Evolutionary conservation across 305 asterid genomes (phyloP).

Genomic region (Plantago lanceolata): DNA sequence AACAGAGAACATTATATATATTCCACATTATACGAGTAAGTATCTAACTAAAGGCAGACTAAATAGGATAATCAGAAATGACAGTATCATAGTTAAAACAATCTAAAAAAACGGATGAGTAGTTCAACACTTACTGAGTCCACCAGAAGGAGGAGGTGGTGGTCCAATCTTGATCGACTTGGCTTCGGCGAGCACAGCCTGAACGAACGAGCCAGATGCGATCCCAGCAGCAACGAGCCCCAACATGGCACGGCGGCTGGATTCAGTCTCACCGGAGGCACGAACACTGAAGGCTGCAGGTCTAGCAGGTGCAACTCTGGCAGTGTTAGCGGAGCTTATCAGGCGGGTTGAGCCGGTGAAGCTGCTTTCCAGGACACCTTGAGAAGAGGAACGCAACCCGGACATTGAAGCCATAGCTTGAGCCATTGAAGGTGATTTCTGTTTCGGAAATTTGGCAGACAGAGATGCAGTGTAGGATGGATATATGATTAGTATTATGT

Average conservation of each 20-base stretch:
- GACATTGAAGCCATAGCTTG: conserved; percentile 91
- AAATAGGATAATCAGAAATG: no score
- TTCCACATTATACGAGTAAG: no score
- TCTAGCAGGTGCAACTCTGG: conserved; percentile 38
- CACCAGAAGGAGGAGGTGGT: conserved; percentile 93
- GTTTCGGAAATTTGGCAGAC: background rate
- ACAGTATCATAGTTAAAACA: no score
- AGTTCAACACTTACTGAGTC: conserved; percentile 58
- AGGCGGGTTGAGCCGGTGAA: conserved; percentile 50
- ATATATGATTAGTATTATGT: conserved; percentile 33
- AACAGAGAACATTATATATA: no score
- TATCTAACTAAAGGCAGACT: no score
- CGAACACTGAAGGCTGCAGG: conserved; percentile 56
- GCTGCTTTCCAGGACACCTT: conserved; percentile 74
- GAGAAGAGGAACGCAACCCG: conserved; percentile 75
- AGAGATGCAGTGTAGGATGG: conserved; percentile 12
- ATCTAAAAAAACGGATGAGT: no score
- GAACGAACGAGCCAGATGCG: conserved; percentile 63
- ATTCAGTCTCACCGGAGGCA: conserved; percentile 67
- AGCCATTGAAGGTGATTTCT: conserved; percentile 36
- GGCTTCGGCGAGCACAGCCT: conserved; percentile 74
- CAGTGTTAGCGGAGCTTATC: conserved; percentile 33
- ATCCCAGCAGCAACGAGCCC: conserved; percentile 77
- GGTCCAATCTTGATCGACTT: conserved; percentile 68
- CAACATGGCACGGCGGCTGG: conserved; percentile 71